Evolutionary conservation across 768 basidiomycete genomes (phyloP).

Genomic region (Hortiboletus campestris): DNA sequence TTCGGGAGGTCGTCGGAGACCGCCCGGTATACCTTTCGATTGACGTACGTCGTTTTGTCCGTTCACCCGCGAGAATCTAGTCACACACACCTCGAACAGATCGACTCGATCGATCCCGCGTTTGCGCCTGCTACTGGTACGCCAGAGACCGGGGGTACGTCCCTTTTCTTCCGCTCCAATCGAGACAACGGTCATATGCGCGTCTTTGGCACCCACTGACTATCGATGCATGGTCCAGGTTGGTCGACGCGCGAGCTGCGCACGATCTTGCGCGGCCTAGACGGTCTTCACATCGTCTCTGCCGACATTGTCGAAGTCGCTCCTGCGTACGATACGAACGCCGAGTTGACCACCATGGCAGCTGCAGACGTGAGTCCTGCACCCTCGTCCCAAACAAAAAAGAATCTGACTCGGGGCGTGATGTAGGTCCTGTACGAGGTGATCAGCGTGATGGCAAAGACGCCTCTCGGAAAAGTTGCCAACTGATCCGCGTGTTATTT

Average conservation of each 20-base stretch:
- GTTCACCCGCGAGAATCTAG: not conserved
- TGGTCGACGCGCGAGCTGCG: slow-evolving; percentile 84
- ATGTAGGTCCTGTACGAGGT: slow-evolving; percentile 70
- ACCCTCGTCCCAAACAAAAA: not conserved
- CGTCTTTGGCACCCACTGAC: not conserved
- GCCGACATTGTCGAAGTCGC: slow-evolving; percentile 86
- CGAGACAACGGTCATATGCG: too few relatives aligned
- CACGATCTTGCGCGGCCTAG: slow-evolving; percentile 71
- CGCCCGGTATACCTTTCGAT: slow-evolving; percentile 78
- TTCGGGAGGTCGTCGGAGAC: slow-evolving; percentile 73
- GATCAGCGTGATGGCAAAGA: slow-evolving; percentile 77
- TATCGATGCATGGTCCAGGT: slow-evolving; percentile 8
- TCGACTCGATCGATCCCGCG: slow-evolving; percentile 77
- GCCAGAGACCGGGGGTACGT: slow-evolving; percentile 70
- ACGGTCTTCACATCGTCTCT: slow-evolving; percentile 73
- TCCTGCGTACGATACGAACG: slow-evolving; percentile 73
- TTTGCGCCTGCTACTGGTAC: slow-evolving; percentile 85
- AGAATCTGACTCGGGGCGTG: slow-evolving; percentile 16
- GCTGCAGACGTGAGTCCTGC: slow-evolving; percentile 51
- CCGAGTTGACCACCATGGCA: slow-evolving; percentile 61
- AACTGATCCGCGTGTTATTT: slow-evolving; percentile 5
- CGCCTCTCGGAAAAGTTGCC: slow-evolving; percentile 61
- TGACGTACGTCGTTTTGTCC: slow-evolving; percentile 45
- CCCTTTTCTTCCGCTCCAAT: not conserved
- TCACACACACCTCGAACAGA: slow-evolving; percentile 36